phyloP scores from a whole-genome alignment of 192 early-diverging fungal genomes.

The Backusella tuberculispora region DNA sequence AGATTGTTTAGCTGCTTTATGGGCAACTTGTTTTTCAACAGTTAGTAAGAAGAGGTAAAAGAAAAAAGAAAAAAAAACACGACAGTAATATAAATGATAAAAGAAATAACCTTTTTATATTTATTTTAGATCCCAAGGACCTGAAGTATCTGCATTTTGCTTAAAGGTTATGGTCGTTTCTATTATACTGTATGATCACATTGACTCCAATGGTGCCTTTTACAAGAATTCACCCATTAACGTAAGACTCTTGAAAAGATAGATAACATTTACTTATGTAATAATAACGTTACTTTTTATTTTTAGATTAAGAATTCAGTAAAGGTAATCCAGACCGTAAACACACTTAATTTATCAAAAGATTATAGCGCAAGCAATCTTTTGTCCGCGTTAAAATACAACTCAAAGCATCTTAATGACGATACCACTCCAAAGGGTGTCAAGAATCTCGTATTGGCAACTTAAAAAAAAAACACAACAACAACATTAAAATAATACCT shows the following conservation, averaged over 20 bases:
- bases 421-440: slow-evolving; percentile 74
- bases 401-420: slow-evolving; percentile 81
- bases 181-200: slow-evolving; percentile 92
- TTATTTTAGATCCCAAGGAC: slow-evolving; percentile 50
- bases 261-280: not conserved
- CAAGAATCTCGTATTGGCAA: slow-evolving; percentile 53
- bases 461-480: slow-evolving; percentile 23
- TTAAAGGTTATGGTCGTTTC: slow-evolving; percentile 87
- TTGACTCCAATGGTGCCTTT: slow-evolving; percentile 79
- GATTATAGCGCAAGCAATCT: slow-evolving; percentile 55
- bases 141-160: slow-evolving; percentile 74
- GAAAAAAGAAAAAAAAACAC: not conserved
- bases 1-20: slow-evolving; percentile 76
- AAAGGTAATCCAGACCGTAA: slow-evolving; percentile 43
- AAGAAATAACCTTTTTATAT: not conserved
- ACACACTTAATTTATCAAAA: slow-evolving; percentile 37
- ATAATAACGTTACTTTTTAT: slow-evolving; percentile 2
- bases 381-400: slow-evolving; percentile 75
- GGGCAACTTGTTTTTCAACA: slow-evolving; percentile 77
- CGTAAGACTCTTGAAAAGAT: slow-evolving; percentile 51
- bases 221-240: slow-evolving; percentile 80
- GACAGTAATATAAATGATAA: not conserved
- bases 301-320: slow-evolving; percentile 42
- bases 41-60: slow-evolving; percentile 68
- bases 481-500: not conserved